These are phyloP conservation scores for Galeopsis tetrahit DNA, from an alignment of 257 asterid species.

Conservation along the genomic window DNA sequence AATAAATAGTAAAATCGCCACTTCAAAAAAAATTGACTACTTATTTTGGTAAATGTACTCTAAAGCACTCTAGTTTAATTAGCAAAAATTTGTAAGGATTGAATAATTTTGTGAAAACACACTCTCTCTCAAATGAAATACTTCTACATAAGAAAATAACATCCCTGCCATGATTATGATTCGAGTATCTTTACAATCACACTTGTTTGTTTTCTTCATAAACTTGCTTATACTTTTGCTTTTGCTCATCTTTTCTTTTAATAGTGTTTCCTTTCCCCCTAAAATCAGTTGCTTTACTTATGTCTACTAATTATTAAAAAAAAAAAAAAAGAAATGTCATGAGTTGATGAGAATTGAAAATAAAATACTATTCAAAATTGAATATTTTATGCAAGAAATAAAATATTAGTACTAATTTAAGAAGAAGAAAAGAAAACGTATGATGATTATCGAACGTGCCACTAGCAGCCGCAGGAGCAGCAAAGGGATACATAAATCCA, in stretches of 20 bases:
- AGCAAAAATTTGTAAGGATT: neutral
- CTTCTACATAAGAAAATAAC: neutral
- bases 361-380: too few species aligned
- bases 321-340: too few species aligned
- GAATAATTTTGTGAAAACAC: neutral
- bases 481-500: slow-evolving; percentile 17
- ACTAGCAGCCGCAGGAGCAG: neutral
- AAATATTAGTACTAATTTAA: too few species aligned
- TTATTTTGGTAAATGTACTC: neutral
- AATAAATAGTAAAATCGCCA: neutral
- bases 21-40: neutral
- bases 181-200: neutral
- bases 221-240: neutral
- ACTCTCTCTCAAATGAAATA: neutral
- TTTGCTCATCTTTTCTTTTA: neutral
- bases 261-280: neutral
- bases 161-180: neutral
- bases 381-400: neutral
- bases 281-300: neutral
- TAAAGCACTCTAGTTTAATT: too few species aligned
- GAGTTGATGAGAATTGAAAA: neutral
- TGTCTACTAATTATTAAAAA: neutral
- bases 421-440: neutral
- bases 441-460: neutral
- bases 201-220: neutral